Base-by-base conservation (phyloP, 2,329 filamentous ascomycete species). In the Trichoderma koningii region DNA sequence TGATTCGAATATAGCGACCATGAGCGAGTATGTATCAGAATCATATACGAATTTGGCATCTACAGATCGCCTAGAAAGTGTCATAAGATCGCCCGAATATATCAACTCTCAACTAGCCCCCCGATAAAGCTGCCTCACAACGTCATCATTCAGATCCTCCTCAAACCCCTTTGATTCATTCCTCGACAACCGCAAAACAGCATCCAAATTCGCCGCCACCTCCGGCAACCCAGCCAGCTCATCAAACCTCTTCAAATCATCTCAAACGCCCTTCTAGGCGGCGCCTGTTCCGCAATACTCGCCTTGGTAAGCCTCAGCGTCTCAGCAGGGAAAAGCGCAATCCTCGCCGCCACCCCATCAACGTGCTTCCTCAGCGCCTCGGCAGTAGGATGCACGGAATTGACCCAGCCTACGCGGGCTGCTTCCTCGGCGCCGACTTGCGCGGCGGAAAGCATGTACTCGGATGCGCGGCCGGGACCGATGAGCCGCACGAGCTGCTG, bases 241-340 rank as follows among this genome's bases (percentile, higher is more conserved):
- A 41, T 60, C 42, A 26, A 60, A 60, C 4, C 56, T 19, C 26
- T n/a, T 21, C 41, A 60, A 6, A 42, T 51, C 56, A 17, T 60
- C 15, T 60, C 56, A 60, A 60, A 60, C 17, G 56, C 56, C 2
- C 30, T 2, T 14, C 41, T 51, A 5, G 56, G 45, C 7, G 56
- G 30, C 19, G 56, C 45, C 12, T 60, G 56, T 26, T 60, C 56
- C 1, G 55, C 56, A 42, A 60, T 51, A 14, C 56, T 60, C 10
- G 45, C 56, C 9, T 63, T 63, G 14, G 60, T 63, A 23, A 51
- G 50, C 2, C 15, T 14, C 17, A 55, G 17, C 10, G 41, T 15
- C 17, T 55, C 60, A n/a, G 47, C 19, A 28, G 51, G 50, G 19
- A 63, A 63, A 12, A 63, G 60, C 19, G 60, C 60, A 45, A 63